Percentiles rank a stretch among this genome's conserved stretches.
Evolutionary conservation across 805 yeast species (phyloP).

Genomic region (Kuraishia cidri): DNA sequence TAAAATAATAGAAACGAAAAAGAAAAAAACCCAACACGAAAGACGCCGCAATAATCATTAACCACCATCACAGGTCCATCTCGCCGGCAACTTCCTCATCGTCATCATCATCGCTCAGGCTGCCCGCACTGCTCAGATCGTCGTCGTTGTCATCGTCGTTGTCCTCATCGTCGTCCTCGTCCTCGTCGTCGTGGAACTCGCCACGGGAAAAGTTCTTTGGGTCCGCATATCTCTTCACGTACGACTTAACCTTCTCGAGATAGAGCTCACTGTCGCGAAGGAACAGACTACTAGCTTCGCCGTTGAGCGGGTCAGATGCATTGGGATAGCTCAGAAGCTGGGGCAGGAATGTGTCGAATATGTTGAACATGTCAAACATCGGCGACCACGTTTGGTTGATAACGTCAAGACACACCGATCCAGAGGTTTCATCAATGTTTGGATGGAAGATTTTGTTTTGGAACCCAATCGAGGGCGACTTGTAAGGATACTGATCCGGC

Average conservation of each 20-base stretch:
- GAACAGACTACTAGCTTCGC: conserved; percentile 79
- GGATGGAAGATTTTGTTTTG: conserved; percentile 91
- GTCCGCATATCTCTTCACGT: conserved; percentile 64
- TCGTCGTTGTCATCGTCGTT: conserved; percentile 17
- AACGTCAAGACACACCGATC: conserved; percentile 92
- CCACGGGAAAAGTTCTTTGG: conserved; percentile 20
- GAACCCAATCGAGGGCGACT: conserved; percentile 93
- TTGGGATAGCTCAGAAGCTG: conserved; percentile 88
- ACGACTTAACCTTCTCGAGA: conserved; percentile 58
- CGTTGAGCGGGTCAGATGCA: conserved; percentile 88
- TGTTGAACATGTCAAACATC: conserved; percentile 85
- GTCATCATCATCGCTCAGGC: conserved; percentile 12
- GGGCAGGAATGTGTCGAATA: conserved; percentile 89
- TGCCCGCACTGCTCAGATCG: conserved; percentile 16
- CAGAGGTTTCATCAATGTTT: conserved; percentile 83
- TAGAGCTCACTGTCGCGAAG: conserved; percentile 60
- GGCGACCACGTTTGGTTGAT: conserved; percentile 98
- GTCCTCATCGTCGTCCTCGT: conserved; percentile 14
- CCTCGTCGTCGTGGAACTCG: conserved; percentile 11
- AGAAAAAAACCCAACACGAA: background rate
- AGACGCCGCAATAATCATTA: background rate
- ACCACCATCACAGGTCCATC: conserved; percentile 13
- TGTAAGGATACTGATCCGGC: conserved; percentile 93
- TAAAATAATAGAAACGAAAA: background rate
- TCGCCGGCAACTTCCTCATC: conserved; percentile 24